phyloP scores from a whole-genome alignment of 345 rosid species.

The Sisymbrium irio region DNA sequence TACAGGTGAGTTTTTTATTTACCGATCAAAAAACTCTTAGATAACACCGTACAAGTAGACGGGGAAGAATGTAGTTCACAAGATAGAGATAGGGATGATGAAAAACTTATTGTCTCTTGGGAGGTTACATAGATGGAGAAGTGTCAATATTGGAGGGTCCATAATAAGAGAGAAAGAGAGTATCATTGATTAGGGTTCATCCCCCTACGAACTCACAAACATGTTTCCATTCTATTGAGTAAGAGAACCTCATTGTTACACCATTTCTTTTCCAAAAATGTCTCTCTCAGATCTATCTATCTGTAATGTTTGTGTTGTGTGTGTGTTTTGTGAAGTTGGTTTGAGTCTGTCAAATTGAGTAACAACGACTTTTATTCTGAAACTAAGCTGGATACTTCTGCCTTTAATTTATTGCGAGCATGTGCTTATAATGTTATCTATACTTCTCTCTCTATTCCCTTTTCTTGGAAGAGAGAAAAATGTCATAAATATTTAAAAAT shows the following conservation, averaged over 20 bases:
- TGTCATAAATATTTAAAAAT: too few relatives aligned
- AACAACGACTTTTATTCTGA: constrained; percentile 28
- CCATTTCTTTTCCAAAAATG: constrained; percentile 26
- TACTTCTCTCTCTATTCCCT: not conserved
- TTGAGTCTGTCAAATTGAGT: constrained; percentile 9
- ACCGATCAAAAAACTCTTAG: constrained; percentile 3
- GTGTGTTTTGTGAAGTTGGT: constrained; percentile 27
- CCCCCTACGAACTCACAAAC: constrained; percentile 27
- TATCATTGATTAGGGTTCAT: constrained; percentile 33
- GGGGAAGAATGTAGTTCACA: constrained; percentile 30
- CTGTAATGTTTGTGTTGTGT: constrained; percentile 36
- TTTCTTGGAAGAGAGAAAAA: not conserved
- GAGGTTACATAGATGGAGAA: constrained; percentile 30
- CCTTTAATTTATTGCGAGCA: constrained; percentile 29
- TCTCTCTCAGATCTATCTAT: constrained; percentile 32
- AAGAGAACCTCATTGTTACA: constrained; percentile 35
- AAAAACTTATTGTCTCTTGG: constrained; percentile 26
- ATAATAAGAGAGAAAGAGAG: constrained; percentile 10
- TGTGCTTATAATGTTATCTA: constrained; percentile 28
- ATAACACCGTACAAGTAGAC: constrained; percentile 8
- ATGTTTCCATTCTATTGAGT: constrained; percentile 19
- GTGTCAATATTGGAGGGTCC: constrained; percentile 37
- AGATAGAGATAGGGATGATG: constrained; percentile 29
- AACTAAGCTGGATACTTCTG: constrained; percentile 30
- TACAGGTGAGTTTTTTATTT: not conserved